Base-by-base conservation (phyloP, 129 eudicot genomes). In the Escallonia rubra region DNA sequence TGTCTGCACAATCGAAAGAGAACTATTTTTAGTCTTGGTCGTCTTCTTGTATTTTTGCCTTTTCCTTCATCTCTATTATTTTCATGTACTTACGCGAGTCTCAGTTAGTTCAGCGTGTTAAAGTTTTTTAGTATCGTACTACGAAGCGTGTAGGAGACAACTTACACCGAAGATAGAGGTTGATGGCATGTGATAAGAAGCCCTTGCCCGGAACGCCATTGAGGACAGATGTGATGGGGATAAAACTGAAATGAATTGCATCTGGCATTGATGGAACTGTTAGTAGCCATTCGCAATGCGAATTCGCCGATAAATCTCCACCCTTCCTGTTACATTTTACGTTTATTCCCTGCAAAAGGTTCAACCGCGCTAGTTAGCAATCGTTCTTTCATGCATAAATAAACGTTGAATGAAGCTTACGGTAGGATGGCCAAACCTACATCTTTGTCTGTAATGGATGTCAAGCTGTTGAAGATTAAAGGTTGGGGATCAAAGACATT, bases 101-200 rank as follows among this genome's bases (percentile, higher is more conserved):
- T 23, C 34, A 23, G 34, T 23, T 23, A 23, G 34, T 23, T 23
- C 34, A 23, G 34, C 34, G 1, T 23, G 34, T 23, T 23, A 23
- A 0, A 23, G 34, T 23, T 23, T 23, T 23, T 23, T 23, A 23
- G 34, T 23, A 23, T 23, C 34, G 34, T 23, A 23, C 34, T 0
- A 23, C 1, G 34, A 1, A 23, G 34, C 0, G 10, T 50, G 56
- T 61, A 53, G 49, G 3, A 13, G 41, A 23, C 34, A 23, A 71
- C 96, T 67, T 82, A 92, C 96, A 86, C 6, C 98, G 85, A 57
- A 92, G 95, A 75, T 92, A 92, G 50, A 92, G 83, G 58, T 92
- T 92, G 67, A 92, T 92, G 65, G 98, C 98, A 66, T 92, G 98
- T 0, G 96, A 84, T n/a, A 89, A 82, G 79, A 88, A 92, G 6